Conservation (phyloP, 768 basidiomycete species). For the Saitozyma podzolica region DNA sequence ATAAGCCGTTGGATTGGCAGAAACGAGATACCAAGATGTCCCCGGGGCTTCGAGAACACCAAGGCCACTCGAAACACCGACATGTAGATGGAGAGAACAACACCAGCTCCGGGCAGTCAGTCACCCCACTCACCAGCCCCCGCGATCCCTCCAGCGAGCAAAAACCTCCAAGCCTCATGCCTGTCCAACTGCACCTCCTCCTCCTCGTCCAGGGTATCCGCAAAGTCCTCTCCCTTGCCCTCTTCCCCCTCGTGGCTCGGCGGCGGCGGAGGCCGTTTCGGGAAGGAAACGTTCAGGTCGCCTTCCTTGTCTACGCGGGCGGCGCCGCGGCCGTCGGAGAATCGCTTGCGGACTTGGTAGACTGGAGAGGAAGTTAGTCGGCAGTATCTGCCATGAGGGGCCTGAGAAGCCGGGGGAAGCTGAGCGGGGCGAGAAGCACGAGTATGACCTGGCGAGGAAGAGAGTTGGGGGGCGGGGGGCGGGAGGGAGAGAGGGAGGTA, state of each 20-base stretch:
- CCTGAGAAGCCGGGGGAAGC: no score
- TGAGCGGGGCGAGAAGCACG: no score
- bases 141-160: conserved; percentile 89
- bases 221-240: conserved; percentile 24
- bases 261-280: conserved; percentile 25
- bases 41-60: no score
- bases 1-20: no score
- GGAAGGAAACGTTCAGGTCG: conserved; percentile 54
- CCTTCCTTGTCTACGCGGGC: conserved; percentile 89
- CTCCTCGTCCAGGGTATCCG: conserved; percentile 28
- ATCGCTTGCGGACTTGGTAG: conserved; percentile 52
- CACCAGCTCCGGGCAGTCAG: no score
- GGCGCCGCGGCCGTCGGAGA: conserved; percentile 68
- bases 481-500: background rate
- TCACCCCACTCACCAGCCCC: conserved; percentile 70
- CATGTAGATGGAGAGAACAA: no score
- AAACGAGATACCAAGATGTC: no score
- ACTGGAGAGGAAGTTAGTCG: conserved; percentile 21
- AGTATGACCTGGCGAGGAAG: no score
- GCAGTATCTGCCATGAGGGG: no score
- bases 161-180: conserved; percentile 71
- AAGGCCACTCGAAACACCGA: no score
- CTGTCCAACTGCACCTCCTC: conserved; percentile 55
- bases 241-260: conserved; percentile 3
- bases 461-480: background rate